A percentile compares a stretch with the other conserved stretches of the same genome.
phyloP scores from a whole-genome alignment of 345 rosid genomes.

The Kernera saxatilis region DNA sequence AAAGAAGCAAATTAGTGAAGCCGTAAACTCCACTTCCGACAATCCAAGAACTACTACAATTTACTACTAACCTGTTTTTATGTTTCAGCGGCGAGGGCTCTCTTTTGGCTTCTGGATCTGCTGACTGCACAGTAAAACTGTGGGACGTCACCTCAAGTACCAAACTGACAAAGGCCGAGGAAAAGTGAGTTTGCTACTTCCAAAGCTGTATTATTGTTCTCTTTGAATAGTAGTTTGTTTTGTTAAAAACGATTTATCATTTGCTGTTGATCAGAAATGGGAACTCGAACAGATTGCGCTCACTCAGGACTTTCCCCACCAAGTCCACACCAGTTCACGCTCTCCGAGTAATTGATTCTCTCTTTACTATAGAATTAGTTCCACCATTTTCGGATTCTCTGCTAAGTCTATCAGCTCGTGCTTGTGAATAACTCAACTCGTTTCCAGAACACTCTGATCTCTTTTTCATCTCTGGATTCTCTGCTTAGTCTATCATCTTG shows the following conservation, averaged over 20 bases:
- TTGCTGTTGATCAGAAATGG: constrained; percentile 52
- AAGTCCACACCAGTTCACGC: constrained; percentile 76
- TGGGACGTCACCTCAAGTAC: constrained; percentile 84
- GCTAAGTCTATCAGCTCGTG: background rate
- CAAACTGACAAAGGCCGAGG: constrained; percentile 60
- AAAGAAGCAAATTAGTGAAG: background rate
- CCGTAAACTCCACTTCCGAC: background rate
- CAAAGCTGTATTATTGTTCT: background rate
- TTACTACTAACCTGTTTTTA: background rate
- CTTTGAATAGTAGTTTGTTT: background rate
- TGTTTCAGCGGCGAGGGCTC: constrained; percentile 81
- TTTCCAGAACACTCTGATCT: background rate
- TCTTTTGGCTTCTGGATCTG: constrained; percentile 96
- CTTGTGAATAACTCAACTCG: background rate
- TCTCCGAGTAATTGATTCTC: constrained; percentile 42
- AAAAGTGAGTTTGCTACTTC: constrained; percentile 41
- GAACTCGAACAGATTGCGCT: constrained; percentile 63
- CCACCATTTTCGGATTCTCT: background rate
- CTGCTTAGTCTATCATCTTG: background rate
- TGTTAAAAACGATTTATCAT: background rate
- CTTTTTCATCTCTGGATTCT: background rate
- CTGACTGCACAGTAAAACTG: constrained; percentile 84
- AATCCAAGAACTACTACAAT: background rate
- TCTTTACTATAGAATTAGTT: background rate
- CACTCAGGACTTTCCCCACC: constrained; percentile 75